Conservation (phyloP, 495 filamentous ascomycete genomes). For the Aspergillus heteromorphus region DNA sequence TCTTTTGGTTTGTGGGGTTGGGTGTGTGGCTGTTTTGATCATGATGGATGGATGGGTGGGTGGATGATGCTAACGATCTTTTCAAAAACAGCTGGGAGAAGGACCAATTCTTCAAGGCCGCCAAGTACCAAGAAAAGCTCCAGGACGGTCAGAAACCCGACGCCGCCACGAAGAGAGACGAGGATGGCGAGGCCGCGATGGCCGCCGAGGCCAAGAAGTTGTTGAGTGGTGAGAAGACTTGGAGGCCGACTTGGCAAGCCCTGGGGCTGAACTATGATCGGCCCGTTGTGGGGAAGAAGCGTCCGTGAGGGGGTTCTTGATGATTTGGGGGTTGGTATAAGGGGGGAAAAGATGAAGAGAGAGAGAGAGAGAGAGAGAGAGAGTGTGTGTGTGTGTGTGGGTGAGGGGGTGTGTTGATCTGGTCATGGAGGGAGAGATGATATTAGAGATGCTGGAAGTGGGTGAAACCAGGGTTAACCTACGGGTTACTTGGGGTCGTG, state of each 20-base stretch:
- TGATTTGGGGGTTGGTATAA: no score
- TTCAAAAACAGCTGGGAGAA: slow-evolving; percentile 47
- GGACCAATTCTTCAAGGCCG: slow-evolving; percentile 32
- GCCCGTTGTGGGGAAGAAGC: slow-evolving; percentile 11
- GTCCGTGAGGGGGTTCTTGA: background rate
- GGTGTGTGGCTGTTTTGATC: no score
- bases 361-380: background rate
- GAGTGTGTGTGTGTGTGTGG: no score
- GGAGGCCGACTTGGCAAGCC: slow-evolving; percentile 46
- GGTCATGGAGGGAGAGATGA: no score
- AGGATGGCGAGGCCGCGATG: slow-evolving; percentile 23
- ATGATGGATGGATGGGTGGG: background rate
- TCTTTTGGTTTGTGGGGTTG: background rate
- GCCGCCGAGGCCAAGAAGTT: slow-evolving; percentile 56
- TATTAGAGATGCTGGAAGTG: no score
- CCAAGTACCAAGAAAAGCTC: slow-evolving; percentile 26
- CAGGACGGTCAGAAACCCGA: slow-evolving; percentile 23
- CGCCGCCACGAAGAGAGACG: slow-evolving; percentile 25
- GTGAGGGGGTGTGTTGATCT: no score
- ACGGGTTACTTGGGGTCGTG: no score
- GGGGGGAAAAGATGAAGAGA: no score
- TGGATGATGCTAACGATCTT: background rate
- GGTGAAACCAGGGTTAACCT: no score
- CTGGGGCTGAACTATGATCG: slow-evolving; percentile 32
- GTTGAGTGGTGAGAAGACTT: slow-evolving; percentile 34